These are phyloP conservation scores for Penicillium alfredii DNA, from an alignment of 495 filamentous ascomycete genomes.

Conservation along the genomic window DNA sequence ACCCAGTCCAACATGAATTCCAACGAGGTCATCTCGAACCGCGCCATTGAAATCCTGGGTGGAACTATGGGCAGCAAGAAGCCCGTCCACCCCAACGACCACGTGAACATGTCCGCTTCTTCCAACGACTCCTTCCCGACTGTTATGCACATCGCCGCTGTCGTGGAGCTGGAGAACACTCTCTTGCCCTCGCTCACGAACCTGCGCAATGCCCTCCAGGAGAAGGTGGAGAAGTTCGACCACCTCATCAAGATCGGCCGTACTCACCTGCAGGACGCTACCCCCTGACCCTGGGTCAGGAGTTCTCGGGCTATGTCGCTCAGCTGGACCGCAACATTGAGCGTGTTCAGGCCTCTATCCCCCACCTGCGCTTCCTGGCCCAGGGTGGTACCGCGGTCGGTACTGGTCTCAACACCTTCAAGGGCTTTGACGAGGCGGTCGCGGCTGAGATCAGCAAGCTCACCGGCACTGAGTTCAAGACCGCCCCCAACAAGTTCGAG, in stretches of 20 bases:
- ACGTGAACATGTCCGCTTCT: constrained; percentile 97
- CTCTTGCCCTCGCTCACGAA: constrained; percentile 77
- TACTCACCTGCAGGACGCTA: constrained; percentile 96
- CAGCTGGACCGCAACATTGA: constrained; percentile 87
- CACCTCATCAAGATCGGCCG: constrained; percentile 97
- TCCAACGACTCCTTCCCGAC: constrained; percentile 99
- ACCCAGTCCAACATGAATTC: constrained; percentile 99
- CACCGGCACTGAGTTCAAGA: constrained; percentile 89
- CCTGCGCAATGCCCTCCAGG: constrained; percentile 75
- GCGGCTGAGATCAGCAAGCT: constrained; percentile 85
- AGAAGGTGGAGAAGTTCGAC: constrained; percentile 85
- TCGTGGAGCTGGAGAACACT: constrained; percentile 81
- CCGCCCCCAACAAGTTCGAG: constrained; percentile 98
- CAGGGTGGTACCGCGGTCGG: constrained; percentile 97
- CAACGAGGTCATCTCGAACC: constrained; percentile 99
- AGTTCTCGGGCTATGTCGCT: constrained; percentile 96
- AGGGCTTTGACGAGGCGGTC: constrained; percentile 89
- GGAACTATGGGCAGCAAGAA: constrained; percentile 93
- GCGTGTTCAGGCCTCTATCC: constrained; percentile 76
- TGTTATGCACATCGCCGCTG: constrained; percentile 98
- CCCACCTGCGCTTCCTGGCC: constrained; percentile 78
- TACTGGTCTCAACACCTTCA: constrained; percentile 95
- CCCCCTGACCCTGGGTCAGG: constrained; percentile 90
- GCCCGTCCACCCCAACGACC: constrained; percentile 98
- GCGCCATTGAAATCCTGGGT: constrained; percentile 95